Percentiles rank a stretch among this genome's conserved stretches.
These are phyloP conservation scores for Clitopilus passeckerianus DNA, from an alignment of 768 basidiomycete species.

Conservation along the genomic window DNA sequence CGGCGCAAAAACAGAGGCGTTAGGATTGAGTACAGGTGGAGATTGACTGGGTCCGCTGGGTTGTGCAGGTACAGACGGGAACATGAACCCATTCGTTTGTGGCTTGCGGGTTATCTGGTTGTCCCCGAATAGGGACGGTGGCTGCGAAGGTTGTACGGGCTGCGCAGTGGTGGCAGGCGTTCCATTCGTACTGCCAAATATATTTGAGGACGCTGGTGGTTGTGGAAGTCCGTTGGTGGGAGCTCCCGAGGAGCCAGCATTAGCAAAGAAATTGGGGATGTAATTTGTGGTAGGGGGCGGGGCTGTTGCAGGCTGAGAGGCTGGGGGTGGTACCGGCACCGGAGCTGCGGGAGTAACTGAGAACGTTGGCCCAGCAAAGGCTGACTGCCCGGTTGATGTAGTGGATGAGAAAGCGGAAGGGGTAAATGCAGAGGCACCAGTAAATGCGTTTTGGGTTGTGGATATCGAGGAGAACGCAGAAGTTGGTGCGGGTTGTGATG, in stretches of 20 bases:
- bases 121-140: not conserved
- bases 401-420: slow-evolving; percentile 12
- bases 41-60: not conserved
- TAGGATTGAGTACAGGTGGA: slow-evolving; percentile 10
- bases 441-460: slow-evolving; percentile 33
- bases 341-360: slow-evolving; percentile 7
- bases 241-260: not conserved
- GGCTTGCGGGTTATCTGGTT: not conserved
- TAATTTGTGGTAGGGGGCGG: not conserved
- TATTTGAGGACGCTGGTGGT: not conserved
- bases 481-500: slow-evolving; percentile 10
- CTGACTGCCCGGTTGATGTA: slow-evolving; percentile 4
- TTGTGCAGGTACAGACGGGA: not conserved
- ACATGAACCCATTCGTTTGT: not conserved
- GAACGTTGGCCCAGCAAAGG: slow-evolving; percentile 12
- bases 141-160: not conserved
- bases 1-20: slow-evolving; percentile 19
- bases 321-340: slow-evolving; percentile 12
- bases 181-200: not conserved
- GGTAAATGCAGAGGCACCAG: slow-evolving; percentile 29
- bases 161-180: not conserved
- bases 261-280: not conserved
- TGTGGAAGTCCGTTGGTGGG: not conserved
- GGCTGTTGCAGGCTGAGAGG: slow-evolving; percentile 2
- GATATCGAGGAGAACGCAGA: slow-evolving; percentile 36